phyloP scores from a whole-genome alignment of 306 rosid genomes.

The Castanea crenata region DNA sequence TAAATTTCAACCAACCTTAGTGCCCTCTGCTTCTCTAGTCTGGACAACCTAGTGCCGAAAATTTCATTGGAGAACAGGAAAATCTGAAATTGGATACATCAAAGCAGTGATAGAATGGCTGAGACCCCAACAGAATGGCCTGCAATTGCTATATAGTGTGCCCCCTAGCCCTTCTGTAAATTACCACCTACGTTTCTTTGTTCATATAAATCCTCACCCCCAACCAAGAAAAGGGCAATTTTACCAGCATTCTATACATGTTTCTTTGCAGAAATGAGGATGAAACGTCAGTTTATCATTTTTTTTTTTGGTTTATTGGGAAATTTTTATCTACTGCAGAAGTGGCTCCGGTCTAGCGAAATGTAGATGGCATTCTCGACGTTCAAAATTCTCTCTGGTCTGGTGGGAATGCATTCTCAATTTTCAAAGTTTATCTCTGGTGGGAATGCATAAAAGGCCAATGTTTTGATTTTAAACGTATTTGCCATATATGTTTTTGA shows the following conservation, averaged over 20 bases:
- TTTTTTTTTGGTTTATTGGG: constrained; percentile 7
- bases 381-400: not conserved
- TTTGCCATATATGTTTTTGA: not conserved
- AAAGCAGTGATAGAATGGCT: not conserved
- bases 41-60: constrained; percentile 19
- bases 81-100: constrained; percentile 1
- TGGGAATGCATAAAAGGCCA: not conserved
- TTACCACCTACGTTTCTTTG: not conserved
- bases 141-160: not conserved
- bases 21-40: constrained; percentile 12
- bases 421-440: too few relatives aligned
- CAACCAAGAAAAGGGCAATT: not conserved
- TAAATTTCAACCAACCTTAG: constrained; percentile 22
- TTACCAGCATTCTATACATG: constrained; percentile 13
- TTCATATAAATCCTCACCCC: not conserved
- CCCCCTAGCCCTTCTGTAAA: not conserved
- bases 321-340: not conserved
- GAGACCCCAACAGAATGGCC: too few relatives aligned
- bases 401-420: not conserved
- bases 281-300: not conserved
- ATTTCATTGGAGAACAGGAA: constrained; percentile 7
- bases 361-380: constrained; percentile 5
- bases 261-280: constrained; percentile 19
- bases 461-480: not conserved
- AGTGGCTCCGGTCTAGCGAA: constrained; percentile 3